Percentiles rank a stretch among this genome's conserved stretches.
Conservation (phyloP, 148 eudicot genomes). For the Arctostaphylos glauca region DNA sequence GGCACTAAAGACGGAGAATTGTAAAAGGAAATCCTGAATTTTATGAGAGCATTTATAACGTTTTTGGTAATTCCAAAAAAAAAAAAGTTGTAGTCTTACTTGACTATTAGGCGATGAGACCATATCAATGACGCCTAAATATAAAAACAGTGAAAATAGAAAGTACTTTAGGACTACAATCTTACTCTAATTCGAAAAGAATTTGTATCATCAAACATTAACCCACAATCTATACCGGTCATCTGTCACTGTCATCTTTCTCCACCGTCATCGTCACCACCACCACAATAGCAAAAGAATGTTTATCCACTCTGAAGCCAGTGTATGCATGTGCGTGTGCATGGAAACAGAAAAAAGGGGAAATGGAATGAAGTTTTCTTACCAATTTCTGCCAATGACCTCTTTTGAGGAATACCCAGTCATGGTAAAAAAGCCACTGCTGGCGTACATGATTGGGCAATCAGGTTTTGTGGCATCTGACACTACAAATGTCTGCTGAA, state of each 20-base stretch:
- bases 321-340: background rate
- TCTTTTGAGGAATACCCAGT: conserved; percentile 88
- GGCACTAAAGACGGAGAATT: background rate
- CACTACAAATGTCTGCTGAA: conserved; percentile 95
- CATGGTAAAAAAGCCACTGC: conserved; percentile 91
- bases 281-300: background rate
- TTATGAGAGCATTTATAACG: background rate
- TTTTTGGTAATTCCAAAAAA: background rate
- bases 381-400: conserved; percentile 90
- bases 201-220: background rate
- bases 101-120: background rate
- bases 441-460: conserved; percentile 85
- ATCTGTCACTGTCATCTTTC: background rate
- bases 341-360: background rate
- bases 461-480: conserved; percentile 96
- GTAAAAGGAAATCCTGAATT: background rate
- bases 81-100: background rate
- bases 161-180: too few species aligned
- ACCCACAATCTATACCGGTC: background rate
- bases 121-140: background rate
- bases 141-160: background rate
- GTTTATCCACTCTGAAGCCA: background rate
- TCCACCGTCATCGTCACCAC: background rate
- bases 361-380: conserved; percentile 17
- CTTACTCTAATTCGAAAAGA: too few species aligned